Base-by-base conservation (phyloP, 371 early-diverging fungal species). In the Polyrhizophydium stewartii region DNA sequence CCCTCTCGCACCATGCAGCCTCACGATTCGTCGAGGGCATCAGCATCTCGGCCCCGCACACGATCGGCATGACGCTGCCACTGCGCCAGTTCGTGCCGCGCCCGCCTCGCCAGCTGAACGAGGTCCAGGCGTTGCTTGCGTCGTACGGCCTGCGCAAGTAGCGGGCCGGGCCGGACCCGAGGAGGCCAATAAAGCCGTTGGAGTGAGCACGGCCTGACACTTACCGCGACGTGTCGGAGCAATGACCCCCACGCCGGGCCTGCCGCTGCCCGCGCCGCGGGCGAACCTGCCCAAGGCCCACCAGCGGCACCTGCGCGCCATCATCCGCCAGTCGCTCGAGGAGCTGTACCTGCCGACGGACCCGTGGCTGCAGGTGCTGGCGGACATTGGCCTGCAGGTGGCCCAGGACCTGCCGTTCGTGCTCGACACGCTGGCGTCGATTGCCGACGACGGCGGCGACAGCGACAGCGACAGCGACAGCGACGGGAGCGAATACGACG, bases 41-140 rank as follows among this genome's bases (percentile, higher is more conserved):
- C 12, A 57, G 47, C 56, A 49, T 76, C 13, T 70, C 69, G 7
- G 70, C 70, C 0, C 63, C 70, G 13, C 47, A 73, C 58, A 60
- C 67, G 43, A 67, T 72, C 13, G 76, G 73, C 7, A n/a, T 76
- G 38, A 66, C 59, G 27, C 62, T 72, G 35, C 73, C 73, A 7
- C 3, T 7, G 7, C 3, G 10, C 7, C 22, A 16, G 7, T 47
- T 47, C 16, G 28, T 47, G 22, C 49, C 49, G 7, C 3, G 16
- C 9, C 49, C 49, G 10, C 49, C 49, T 3, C 22, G 28, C 25
- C 9, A 7, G 7, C 7, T 47, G 7, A 25, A 22, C 28, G 49
- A 47, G 28, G 49, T 47, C 49, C 7, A 47, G 7, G 28, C 49
- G 16, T 28, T 47, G 28, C 49, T 47, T 10, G 49, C 22, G 7